Evolutionary conservation across 345 rosid species (phyloP).

Genomic region (Linum lewisii): DNA sequence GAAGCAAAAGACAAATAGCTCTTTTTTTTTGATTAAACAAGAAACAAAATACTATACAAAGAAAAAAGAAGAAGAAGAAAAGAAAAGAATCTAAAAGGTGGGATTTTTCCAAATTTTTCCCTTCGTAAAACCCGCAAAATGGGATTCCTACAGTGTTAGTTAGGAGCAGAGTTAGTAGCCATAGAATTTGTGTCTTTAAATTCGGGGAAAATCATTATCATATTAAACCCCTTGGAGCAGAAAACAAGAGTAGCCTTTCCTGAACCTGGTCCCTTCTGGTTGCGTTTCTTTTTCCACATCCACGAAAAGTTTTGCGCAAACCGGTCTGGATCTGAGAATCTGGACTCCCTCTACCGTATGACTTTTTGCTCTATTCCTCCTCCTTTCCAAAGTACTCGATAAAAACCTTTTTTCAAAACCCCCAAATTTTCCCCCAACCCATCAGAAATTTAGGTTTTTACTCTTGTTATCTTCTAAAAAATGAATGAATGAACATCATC

Average conservation of each 20-base stretch:
- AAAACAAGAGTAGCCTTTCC: slow-evolving; percentile 69
- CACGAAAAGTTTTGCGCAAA: slow-evolving; percentile 62
- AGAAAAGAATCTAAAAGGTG: too few species aligned
- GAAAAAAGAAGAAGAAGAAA: too few species aligned
- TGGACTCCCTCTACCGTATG: slow-evolving; percentile 67
- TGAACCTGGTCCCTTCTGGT: slow-evolving; percentile 30
- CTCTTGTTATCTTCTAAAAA: too few species aligned
- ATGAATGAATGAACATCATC: slow-evolving; percentile 3
- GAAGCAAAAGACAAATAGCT: too few species aligned
- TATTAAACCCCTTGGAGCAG: slow-evolving; percentile 28
- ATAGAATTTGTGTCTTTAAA: slow-evolving; percentile 48
- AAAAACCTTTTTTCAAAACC: slow-evolving; percentile 93
- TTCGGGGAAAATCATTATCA: slow-evolving; percentile 41
- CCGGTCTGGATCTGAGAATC: slow-evolving; percentile 94
- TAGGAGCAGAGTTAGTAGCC: slow-evolving; percentile 20
- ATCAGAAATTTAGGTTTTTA: too few species aligned
- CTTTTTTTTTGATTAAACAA: too few species aligned
- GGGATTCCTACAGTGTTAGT: too few species aligned
- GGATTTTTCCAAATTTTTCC: too few species aligned
- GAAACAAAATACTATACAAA: too few species aligned
- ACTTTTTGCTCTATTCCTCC: slow-evolving; percentile 67
- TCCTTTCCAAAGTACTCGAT: slow-evolving; percentile 83
- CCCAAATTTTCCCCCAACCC: too few species aligned
- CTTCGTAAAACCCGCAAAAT: too few species aligned
- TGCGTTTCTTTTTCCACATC: slow-evolving; percentile 40